A percentile compares a stretch with the other conserved stretches of the same genome.
Evolutionary conservation across 2,329 filamentous ascomycete species (phyloP).

Genomic region (Plenodomus tracheiphilus): DNA sequence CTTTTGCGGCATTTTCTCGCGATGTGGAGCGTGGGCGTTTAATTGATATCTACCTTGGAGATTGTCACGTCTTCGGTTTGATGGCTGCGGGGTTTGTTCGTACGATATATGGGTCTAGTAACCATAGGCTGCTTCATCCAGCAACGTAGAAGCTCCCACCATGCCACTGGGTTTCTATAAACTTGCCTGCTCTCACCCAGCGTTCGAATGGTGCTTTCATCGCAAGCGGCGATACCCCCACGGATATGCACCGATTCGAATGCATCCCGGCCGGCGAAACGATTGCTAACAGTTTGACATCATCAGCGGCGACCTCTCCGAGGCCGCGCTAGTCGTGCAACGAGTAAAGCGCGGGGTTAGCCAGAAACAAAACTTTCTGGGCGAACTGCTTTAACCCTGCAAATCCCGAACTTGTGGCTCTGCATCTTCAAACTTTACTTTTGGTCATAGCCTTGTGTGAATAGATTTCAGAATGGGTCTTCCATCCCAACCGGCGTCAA

Average conservation of each 20-base stretch:
- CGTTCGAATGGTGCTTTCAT: too few species aligned
- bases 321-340: conserved; percentile 27
- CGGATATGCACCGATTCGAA: neutral
- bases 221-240: neutral
- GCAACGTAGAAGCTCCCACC: neutral
- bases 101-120: neutral
- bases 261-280: conserved; percentile 1
- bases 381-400: conserved; percentile 22
- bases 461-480: conserved; percentile 63
- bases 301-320: conserved; percentile 15
- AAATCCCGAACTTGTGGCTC: conserved; percentile 15
- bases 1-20: conserved; percentile 13
- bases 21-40: neutral
- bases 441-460: conserved; percentile 3
- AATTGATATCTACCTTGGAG: neutral
- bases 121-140: neutral
- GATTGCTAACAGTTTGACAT: conserved; percentile 26
- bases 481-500: conserved; percentile 75
- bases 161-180: neutral
- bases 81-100: neutral
- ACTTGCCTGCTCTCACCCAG: too few species aligned
- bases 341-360: conserved; percentile 24
- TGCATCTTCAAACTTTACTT: conserved; percentile 9
- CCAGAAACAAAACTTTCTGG: conserved; percentile 27
- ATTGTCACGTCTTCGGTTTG: neutral